Evolutionary conservation across 345 rosid genomes (phyloP), one percentile per base, ranked within the genome.

Genomic region (Laguncularia racemosa): DNA sequence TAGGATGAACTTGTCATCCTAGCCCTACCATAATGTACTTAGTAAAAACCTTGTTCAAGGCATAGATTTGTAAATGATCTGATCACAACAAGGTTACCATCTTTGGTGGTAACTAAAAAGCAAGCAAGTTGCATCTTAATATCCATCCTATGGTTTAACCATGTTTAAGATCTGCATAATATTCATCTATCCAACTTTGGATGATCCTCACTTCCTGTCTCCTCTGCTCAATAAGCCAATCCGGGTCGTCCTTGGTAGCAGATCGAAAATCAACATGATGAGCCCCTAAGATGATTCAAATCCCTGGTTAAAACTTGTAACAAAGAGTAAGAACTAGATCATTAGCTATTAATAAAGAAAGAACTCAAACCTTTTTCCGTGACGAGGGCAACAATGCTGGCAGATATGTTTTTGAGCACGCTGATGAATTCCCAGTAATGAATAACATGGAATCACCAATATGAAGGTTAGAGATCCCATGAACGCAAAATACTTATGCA

Each of bases 181-280:
- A 78, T 65, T 84, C 76, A 58, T 70, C 57, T 47, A 82, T 73
- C 91, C 95, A 88, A 20, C 66, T 66, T 50, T 46, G 74, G 20
- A 84, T 78, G 48, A 84, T 84, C 60, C 71, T 67, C 49, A 82
- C 78, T 64, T 87, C 89, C 73, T 73, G 81, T 54, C 60, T 72
- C 72, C 95, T 75, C 70, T 69, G 83, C 57, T 84, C 73, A 18
- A 52, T 60, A 2, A 84, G 81, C 95, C 95, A 87, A 50, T 76
- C 70, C 0, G 95, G 91, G 44, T 84, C 86, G 0, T 59, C 76
- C 71, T 75, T 75, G 0, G 78, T 70, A 26, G 83, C 76, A 6
- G 76, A 57, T 23, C 85, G 83, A 21, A 87, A 79, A 72, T 84
- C 88, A 0, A 72, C 76, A 68, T 86, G 91, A 68, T 82, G 89